Base-by-base conservation (phyloP, 2,329 filamentous ascomycete genomes). In the Sporothrix sp. region DNA sequence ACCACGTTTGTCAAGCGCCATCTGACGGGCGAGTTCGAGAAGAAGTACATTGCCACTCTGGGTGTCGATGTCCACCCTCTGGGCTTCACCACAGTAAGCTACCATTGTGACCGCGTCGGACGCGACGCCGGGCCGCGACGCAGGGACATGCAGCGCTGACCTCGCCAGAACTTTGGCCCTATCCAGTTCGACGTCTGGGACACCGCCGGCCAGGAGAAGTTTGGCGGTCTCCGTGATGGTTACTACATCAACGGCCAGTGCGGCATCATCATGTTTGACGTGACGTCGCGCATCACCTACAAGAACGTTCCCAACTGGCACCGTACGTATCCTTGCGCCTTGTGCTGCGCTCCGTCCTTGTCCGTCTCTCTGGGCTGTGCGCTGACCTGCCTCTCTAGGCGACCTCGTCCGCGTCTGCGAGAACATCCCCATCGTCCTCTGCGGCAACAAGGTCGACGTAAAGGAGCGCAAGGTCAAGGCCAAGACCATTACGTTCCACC, bases 301-400 rank as follows among this genome's bases (percentile, higher is more conserved):
- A 98, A 98, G 86, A 98, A 98, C 79, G 93, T 98, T 59, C 93
- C 93, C 76, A 97, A 97, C 86, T 98, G 93, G 93, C 93, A 98
- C 75, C 93, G 93, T 95, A 84, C 70, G 88, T 82, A 44, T 43
- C 14, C 3, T n/a, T 28, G 5, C 27, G 11, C 1, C 3, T 13
- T 16, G 8, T 16, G 2, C 3, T 27, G 3, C 32, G 32, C 28
- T 33, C 11, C 9, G 54, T 20, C 9, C 52, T 47, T 35, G 30
- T 32, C 14, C 33, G 14, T 20, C 16, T 38, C 3, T n/a, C n/a
- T n/a, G n/a, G n/a, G n/a, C n/a, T n/a, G n/a, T n/a, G n/a, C n/a
- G n/a, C n/a, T 3, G 1, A 32, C 18, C 14, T 11, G 21, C 13
- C 16, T 2, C n/a, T 14, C 5, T 57, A 95, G 89, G 90, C 78